These are phyloP conservation scores for Trichosporon ovoides DNA, from an alignment of 1,284 basidiomycete genomes.

Conservation along the genomic window DNA sequence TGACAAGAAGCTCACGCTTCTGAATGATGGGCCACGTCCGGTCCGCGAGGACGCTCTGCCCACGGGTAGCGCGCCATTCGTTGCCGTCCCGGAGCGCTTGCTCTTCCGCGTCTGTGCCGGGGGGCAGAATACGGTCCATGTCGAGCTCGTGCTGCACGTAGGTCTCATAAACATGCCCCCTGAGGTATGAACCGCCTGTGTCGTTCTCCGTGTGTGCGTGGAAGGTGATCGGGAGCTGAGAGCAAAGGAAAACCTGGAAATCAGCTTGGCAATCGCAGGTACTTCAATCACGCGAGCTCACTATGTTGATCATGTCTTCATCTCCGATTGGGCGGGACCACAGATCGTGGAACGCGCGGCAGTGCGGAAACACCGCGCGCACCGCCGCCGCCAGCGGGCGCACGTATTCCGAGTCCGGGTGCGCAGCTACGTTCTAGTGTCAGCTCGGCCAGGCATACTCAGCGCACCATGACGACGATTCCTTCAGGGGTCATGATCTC, in stretches of 20 bases:
- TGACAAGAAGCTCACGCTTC: constrained; percentile 24
- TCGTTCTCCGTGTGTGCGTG: constrained; percentile 51
- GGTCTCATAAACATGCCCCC: constrained; percentile 32
- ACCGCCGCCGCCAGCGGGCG: constrained; percentile 66
- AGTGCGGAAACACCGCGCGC: constrained; percentile 61
- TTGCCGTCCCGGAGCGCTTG: constrained; percentile 12
- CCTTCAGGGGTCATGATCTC: constrained; percentile 63
- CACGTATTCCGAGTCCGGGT: constrained; percentile 59
- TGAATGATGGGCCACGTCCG: constrained; percentile 35
- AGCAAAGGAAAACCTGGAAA: constrained; percentile 15
- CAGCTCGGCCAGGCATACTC: constrained; percentile 1
- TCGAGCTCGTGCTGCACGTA: constrained; percentile 33
- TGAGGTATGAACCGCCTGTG: constrained; percentile 31
- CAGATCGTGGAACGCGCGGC: constrained; percentile 72
- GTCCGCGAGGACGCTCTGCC: constrained; percentile 16
- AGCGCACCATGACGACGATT: constrained; percentile 67
- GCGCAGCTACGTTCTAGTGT: constrained; percentile 66
- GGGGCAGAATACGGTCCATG: constrained; percentile 24
- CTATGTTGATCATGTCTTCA: constrained; percentile 69
- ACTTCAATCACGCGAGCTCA: constrained; percentile 64
- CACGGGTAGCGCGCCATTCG: constrained; percentile 9
- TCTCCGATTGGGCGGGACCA: constrained; percentile 48
- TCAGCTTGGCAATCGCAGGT: constrained; percentile 11
- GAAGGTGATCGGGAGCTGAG: constrained; percentile 58
- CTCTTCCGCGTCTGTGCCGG: neutral